Evolutionary conservation across 208 protist species (phyloP).

Genomic region (Acanthamoeba castellanii): DNA sequence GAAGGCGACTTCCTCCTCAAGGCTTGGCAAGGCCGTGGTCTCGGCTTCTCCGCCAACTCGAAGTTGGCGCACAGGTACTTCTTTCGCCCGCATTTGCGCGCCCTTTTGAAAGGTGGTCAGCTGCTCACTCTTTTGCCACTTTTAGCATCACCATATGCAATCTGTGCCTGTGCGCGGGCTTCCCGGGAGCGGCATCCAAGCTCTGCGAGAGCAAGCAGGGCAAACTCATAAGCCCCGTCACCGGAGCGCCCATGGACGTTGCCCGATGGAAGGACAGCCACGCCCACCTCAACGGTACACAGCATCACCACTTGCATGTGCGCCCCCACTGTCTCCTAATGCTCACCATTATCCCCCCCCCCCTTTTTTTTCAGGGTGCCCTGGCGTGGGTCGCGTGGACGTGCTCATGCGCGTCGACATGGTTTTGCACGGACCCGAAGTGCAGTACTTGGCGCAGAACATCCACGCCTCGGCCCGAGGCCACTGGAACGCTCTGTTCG

Average conservation of each 20-base stretch:
- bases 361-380: neutral
- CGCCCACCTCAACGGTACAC: neutral
- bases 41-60: slow-evolving; percentile 17
- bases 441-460: neutral
- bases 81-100: no score
- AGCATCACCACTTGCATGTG: no score
- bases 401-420: slow-evolving; percentile 18
- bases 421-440: neutral
- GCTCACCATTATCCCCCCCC: no score
- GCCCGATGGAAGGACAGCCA: slow-evolving; percentile 22
- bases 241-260: neutral
- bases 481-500: neutral
- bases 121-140: no score
- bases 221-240: slow-evolving; percentile 23
- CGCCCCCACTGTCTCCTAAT: no score
- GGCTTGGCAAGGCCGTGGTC: neutral
- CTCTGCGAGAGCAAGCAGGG: slow-evolving; percentile 38
- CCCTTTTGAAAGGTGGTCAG: no score
- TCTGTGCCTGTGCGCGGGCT: neutral
- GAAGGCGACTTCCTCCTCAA: neutral
- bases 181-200: neutral
- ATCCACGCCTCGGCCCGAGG: neutral
- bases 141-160: neutral
- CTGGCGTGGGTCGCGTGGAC: neutral
- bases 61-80: neutral